These are phyloP conservation scores for Tolypocladium nubicola DNA, from an alignment of 2,329 filamentous ascomycete genomes.

Conservation along the genomic window DNA sequence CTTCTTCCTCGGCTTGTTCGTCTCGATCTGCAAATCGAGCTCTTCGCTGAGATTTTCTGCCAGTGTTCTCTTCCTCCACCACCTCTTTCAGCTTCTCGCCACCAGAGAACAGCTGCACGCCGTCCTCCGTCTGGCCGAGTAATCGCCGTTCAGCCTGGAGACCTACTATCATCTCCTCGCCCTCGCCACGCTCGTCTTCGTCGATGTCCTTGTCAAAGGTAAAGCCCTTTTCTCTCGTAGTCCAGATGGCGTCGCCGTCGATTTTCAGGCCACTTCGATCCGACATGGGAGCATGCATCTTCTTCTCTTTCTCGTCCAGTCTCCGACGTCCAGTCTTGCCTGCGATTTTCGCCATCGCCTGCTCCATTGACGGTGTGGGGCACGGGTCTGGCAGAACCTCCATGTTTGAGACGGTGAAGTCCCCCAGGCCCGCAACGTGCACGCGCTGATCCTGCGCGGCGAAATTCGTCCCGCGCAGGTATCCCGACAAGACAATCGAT, in stretches of 20 bases:
- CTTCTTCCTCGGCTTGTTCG: slow-evolving; percentile 46
- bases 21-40: slow-evolving; percentile 50
- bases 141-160: slow-evolving; percentile 74
- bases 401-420: slow-evolving; percentile 72
- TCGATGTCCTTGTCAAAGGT: slow-evolving; percentile 63
- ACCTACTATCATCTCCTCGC: slow-evolving; percentile 87
- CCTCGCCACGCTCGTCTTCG: slow-evolving; percentile 71
- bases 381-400: slow-evolving; percentile 90
- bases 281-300: slow-evolving; percentile 94
- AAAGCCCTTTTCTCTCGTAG: slow-evolving; percentile 57
- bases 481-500: slow-evolving; percentile 84
- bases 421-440: slow-evolving; percentile 86
- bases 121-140: slow-evolving; percentile 71
- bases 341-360: slow-evolving; percentile 71
- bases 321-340: slow-evolving; percentile 73
- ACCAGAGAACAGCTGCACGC: slow-evolving; percentile 76
- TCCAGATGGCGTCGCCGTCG: slow-evolving; percentile 95
- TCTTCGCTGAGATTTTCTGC: slow-evolving; percentile 48
- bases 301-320: slow-evolving; percentile 92
- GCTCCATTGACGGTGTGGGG: slow-evolving; percentile 84
- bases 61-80: slow-evolving; percentile 43
- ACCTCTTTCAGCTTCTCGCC: slow-evolving; percentile 57
- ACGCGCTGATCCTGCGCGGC: slow-evolving; percentile 74
- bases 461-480: slow-evolving; percentile 91
- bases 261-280: slow-evolving; percentile 94